Evolutionary conservation across 129 eudicot species (phyloP).

Genomic region (Flaveria brownii): DNA sequence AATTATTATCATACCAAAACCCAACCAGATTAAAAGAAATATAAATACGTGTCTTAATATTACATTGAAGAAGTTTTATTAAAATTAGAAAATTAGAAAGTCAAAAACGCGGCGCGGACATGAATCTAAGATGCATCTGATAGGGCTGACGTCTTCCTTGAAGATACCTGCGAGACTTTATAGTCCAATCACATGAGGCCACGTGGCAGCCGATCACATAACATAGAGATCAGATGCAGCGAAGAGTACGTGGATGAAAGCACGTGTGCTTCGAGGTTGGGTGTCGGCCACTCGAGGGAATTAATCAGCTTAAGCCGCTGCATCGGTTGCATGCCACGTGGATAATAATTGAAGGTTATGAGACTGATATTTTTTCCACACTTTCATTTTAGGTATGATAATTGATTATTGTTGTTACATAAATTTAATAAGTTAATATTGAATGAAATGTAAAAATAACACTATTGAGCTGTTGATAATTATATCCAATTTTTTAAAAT

Average conservation of each 20-base stretch:
- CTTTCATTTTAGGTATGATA: neutral
- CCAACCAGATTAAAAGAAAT: too few species aligned
- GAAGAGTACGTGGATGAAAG: slow-evolving; percentile 38
- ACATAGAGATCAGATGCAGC: slow-evolving; percentile 41
- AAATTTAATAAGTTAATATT: too few species aligned
- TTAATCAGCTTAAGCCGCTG: slow-evolving; percentile 27
- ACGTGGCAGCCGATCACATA: slow-evolving; percentile 15
- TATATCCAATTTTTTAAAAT: too few species aligned
- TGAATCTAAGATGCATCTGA: slow-evolving; percentile 13
- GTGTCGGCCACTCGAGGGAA: slow-evolving; percentile 5
- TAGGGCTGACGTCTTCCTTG: slow-evolving; percentile 39
- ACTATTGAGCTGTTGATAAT: too few species aligned
- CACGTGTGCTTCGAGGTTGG: slow-evolving; percentile 28
- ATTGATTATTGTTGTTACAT: too few species aligned
- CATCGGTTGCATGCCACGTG: neutral
- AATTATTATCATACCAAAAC: too few species aligned
- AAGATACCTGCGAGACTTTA: slow-evolving; percentile 26
- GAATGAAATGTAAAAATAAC: too few species aligned
- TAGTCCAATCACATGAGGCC: slow-evolving; percentile 2
- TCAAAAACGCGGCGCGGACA: slow-evolving; percentile 34
- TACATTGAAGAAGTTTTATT: neutral
- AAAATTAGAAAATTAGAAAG: neutral
- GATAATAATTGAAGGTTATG: neutral
- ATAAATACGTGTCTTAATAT: neutral
- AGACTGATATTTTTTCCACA: neutral